These are phyloP conservation scores for Detonula confervacea DNA, from an alignment of 352 stramenopile genomes.

Conservation along the genomic window DNA sequence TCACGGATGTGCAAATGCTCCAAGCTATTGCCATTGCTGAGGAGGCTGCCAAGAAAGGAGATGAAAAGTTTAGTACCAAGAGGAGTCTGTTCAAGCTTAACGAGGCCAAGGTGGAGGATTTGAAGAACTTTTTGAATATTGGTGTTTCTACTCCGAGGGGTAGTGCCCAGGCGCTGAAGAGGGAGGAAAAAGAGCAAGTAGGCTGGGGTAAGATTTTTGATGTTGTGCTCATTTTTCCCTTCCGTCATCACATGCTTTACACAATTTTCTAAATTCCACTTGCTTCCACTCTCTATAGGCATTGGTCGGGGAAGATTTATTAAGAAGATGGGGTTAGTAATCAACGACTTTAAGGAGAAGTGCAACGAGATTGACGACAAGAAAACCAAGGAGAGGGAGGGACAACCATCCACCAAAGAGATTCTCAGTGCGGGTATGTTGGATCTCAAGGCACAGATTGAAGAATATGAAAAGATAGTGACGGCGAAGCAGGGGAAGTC, in stretches of 20 bases:
- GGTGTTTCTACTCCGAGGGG: slow-evolving; percentile 3
- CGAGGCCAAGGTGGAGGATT: slow-evolving; percentile 59
- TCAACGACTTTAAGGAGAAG: slow-evolving; percentile 51
- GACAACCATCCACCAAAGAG: slow-evolving; percentile 32
- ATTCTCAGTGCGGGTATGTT: slow-evolving; percentile 50
- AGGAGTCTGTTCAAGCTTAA: slow-evolving; percentile 50
- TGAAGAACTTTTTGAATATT: slow-evolving; percentile 50
- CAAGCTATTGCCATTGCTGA: slow-evolving; percentile 60
- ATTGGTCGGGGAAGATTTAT: slow-evolving; percentile 33
- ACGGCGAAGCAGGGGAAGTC: slow-evolving; percentile 11
- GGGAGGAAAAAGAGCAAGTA: slow-evolving; percentile 15
- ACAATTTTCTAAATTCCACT: background rate
- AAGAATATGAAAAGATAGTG: slow-evolving; percentile 56
- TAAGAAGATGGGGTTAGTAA: slow-evolving; percentile 43
- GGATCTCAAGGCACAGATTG: slow-evolving; percentile 52
- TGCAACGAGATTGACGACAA: slow-evolving; percentile 57
- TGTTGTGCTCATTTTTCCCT: background rate
- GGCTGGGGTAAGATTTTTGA: slow-evolving; percentile 46
- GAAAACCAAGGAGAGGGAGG: slow-evolving; percentile 30
- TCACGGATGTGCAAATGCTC: slow-evolving; percentile 63
- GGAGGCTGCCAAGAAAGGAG: slow-evolving; percentile 51
- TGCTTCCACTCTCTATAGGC: background rate
- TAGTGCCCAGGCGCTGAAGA: background rate
- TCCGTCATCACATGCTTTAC: background rate
- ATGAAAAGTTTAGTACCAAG: slow-evolving; percentile 58